Conservation (phyloP, 2,329 filamentous ascomycete species). For the Chaetomium strumarium region DNA sequence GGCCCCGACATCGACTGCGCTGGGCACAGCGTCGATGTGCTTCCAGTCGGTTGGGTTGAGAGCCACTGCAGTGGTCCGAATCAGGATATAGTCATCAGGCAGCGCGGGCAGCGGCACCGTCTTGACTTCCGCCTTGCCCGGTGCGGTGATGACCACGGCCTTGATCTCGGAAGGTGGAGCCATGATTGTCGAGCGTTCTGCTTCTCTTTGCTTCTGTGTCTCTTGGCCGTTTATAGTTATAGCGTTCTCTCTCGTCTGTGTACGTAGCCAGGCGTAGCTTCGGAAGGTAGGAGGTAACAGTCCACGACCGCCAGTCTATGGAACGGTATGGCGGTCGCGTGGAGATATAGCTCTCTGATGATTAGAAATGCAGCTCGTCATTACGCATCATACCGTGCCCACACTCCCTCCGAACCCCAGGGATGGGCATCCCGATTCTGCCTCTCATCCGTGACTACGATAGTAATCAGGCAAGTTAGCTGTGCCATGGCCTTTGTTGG, state of each 20-base stretch:
- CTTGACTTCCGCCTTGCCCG: constrained; percentile 20
- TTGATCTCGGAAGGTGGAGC: constrained; percentile 19
- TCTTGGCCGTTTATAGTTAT: too few relatives aligned
- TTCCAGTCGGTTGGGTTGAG: constrained; percentile 31
- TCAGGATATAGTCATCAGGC: constrained; percentile 27
- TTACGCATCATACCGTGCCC: too few relatives aligned
- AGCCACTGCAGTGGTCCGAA: constrained; percentile 25
- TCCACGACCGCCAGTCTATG: too few relatives aligned
- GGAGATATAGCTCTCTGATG: background rate
- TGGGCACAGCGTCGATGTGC: constrained; percentile 9
- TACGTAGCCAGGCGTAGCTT: too few relatives aligned
- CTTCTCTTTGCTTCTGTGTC: too few relatives aligned
- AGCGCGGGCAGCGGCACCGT: constrained; percentile 23
- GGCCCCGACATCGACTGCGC: background rate
- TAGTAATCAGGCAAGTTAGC: background rate
- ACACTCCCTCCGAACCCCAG: too few relatives aligned
- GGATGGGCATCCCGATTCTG: background rate
- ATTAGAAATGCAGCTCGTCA: background rate
- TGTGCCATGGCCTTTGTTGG: too few relatives aligned
- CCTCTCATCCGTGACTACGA: background rate
- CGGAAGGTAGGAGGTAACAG: too few relatives aligned
- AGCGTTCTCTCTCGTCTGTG: too few relatives aligned
- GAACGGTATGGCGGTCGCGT: too few relatives aligned
- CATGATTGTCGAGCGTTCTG: constrained; percentile 7
- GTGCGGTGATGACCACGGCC: constrained; percentile 23